Base-by-base conservation (phyloP, 345 rosid species). In the Lumnitzera littorea region DNA sequence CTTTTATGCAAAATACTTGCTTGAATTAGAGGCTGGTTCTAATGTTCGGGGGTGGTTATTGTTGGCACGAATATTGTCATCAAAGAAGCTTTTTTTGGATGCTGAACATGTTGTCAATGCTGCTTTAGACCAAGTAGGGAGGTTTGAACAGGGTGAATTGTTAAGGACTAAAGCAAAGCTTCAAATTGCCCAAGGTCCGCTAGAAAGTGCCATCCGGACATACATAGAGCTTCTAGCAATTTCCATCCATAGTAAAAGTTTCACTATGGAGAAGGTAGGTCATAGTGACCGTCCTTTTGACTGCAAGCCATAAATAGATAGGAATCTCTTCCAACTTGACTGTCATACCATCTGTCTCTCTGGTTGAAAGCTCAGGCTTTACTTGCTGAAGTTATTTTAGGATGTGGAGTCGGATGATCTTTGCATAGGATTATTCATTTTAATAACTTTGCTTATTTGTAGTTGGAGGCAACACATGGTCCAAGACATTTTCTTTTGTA, bases 141-240 rank as follows among this genome's bases (percentile, higher is more conserved):
- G 78, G 67, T 89, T 89, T 95, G 91, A 86, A 54, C 95, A 89
- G 48, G 91, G 91, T 71, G 91, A 82, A 64, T 74, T 89, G 60
- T 75, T 89, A 83, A 81, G 83, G 72, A 74, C 89, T 62, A 83
- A 78, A 65, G 95, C 96, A 11, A 89, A 78, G 69, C 70, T 89
- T 67, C 87, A 86, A 67, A 66, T 89, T 62, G 86, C 91, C 17
- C 87, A 77, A 67, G 83, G 89, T 55, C 81, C 65, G 29, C 58
- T 84, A 46, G 77, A 73, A 63, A 66, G 59, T 61, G 91, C 86
- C 24, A 74, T 82, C 47, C 72, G 76, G 67, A 87, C 82, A 31
- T 89, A 89, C 70, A 82, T 81, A 48, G 77, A 82, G 53, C 82
- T 89, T 78, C 88, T 89, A 4, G 95, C 88, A 43, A 63, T 87